Base-by-base conservation (phyloP, 192 early-diverging fungal species). In the Thamnidium elegans region DNA sequence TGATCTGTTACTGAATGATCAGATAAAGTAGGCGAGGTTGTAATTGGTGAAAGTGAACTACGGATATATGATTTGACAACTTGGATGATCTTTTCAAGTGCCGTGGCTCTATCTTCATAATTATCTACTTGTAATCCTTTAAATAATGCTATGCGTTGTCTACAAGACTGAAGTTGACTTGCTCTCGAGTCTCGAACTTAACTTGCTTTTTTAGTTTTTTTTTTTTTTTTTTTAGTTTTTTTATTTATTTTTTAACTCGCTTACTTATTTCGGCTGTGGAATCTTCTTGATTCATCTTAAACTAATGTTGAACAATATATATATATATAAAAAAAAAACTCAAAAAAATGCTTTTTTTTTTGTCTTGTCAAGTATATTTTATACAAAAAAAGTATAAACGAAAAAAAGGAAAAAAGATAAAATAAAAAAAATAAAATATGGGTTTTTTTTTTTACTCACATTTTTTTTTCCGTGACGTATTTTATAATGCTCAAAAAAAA, bases 51-150 rank as follows among this genome's bases (percentile, higher is more conserved):
- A 4, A 63, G 53, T 36, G 66, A 58, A 9, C 53, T 61, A 7
- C 67, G 69, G 42, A 71, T 65, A 59, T 68, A 71, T 7, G 69
- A 71, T 47, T 76, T 76, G n/a, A 68, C 70, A n/a, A 76, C 74
- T 34, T 71, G 69, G 23, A 76, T 59, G 34, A 76, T 76, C 36
- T 65, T 63, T 21, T 76, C 69, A 13, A 76, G 52, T 10, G 62
- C 59, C 3, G n/a, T 19, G 11, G 30, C 32, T 52, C 74, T 20
- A 7, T 68, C 63, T 3, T 50, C 45, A 1, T 50, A 20, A 6
- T 36, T 46, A 26, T 76, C 74, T 23, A 65, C 62, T 51, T 76
- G 74, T 26, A 76, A 52, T 13, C 61, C 61, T 39, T 71, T 71
- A 45, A 76, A 76, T 21, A 76, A 60, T 20, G 65, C 59, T 20